Conservation (phyloP, 139 green algal genomes). For the Spirogloea muscicola region DNA sequence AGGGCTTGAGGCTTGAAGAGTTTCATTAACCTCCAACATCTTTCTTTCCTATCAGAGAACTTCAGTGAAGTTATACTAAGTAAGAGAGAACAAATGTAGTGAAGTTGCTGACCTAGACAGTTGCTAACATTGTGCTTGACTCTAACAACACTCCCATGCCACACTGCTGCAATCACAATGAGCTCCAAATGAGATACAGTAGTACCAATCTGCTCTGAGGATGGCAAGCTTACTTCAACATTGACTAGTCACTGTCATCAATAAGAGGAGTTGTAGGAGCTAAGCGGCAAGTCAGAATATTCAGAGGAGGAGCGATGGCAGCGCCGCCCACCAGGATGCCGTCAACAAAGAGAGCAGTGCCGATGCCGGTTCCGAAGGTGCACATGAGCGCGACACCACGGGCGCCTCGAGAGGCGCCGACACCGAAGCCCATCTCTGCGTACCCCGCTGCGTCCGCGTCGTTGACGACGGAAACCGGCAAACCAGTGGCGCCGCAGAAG, state of each 20-base stretch:
- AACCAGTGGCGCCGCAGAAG: constrained; percentile 3
- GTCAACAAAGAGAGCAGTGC: constrained; percentile 40
- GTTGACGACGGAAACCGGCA: constrained; percentile 31
- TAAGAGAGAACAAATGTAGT: too few species aligned
- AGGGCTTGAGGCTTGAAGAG: not conserved
- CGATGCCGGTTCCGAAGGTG: constrained; percentile 39
- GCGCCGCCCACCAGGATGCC: constrained; percentile 25
- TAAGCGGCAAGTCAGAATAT: not conserved
- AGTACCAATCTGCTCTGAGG: too few species aligned
- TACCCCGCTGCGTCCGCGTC: constrained; percentile 40
- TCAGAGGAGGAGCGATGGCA: not conserved
- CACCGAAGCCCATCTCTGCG: constrained; percentile 39
- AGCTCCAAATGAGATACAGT: not conserved
- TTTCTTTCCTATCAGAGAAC: too few species aligned
- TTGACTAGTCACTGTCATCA: not conserved
- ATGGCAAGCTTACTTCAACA: too few species aligned
- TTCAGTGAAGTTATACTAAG: too few species aligned
- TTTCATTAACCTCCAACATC: not conserved
- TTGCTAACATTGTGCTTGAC: too few species aligned
- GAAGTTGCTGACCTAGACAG: too few species aligned
- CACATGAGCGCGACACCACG: constrained; percentile 26
- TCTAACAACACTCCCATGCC: not conserved
- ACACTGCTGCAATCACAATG: not conserved
- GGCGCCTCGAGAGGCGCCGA: not conserved
- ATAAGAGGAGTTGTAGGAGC: not conserved